Percentiles rank a stretch among this genome's conserved stretches.
Evolutionary conservation across 73 alveolate genomes (phyloP).

Genomic region (Uronychia binucleata): DNA sequence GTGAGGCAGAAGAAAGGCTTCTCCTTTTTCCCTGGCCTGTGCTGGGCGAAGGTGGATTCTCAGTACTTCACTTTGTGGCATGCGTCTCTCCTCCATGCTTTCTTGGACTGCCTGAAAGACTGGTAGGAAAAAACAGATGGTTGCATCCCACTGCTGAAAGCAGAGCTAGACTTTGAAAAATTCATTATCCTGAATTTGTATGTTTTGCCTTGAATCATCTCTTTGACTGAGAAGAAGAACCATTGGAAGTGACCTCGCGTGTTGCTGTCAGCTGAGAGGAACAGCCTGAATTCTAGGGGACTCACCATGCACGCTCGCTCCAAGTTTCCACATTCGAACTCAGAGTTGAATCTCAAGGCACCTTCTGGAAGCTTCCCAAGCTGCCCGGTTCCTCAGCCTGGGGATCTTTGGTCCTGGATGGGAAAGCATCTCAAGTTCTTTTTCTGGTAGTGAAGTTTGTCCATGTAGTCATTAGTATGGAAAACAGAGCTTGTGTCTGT

Average conservation of each 20-base stretch:
- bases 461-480: too few species aligned
- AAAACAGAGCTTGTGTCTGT: too few species aligned
- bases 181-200: constrained; percentile 77
- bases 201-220: constrained; percentile 58
- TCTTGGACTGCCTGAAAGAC: not conserved
- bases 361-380: too few species aligned
- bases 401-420: too few species aligned
- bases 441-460: too few species aligned
- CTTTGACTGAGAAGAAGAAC: constrained; percentile 89
- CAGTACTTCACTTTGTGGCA: not conserved
- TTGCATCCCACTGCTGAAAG: constrained; percentile 65
- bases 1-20: constrained; percentile 33
- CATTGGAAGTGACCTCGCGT: constrained; percentile 94
- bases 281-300: constrained; percentile 64
- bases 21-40: not conserved
- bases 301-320: constrained; percentile 32
- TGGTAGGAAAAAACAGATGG: constrained; percentile 9
- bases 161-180: constrained; percentile 59
- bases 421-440: too few species aligned
- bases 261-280: constrained; percentile 81
- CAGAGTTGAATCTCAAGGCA: not conserved
- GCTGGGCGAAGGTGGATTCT: not conserved
- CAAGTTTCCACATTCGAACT: constrained; percentile 68
- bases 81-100: not conserved
- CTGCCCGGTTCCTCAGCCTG: too few species aligned